Base-by-base conservation (phyloP, 192 early-diverging fungal species). In the Linnemannia elongata region DNA sequence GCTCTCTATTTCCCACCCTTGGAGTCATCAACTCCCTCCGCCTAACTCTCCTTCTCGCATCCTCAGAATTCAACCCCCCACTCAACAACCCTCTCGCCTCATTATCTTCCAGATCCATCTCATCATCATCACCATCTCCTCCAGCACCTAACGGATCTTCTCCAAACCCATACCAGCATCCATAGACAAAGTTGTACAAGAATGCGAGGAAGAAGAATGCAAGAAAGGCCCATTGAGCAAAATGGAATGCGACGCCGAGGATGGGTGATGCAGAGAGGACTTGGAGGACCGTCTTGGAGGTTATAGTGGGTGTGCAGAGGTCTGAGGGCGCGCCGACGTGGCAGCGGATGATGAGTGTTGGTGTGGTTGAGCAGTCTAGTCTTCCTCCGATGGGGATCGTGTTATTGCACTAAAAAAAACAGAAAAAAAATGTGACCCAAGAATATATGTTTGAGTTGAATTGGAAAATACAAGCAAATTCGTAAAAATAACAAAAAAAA, bases 221-320 rank as follows among this genome's bases (percentile, higher is more conserved):
- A 44, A 92, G 60, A 47, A 94, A 94, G 39, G 78, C 82, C 90
- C 91, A 92, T 42, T 93, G 92, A 9, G 88, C 52, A 70, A 84
- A 89, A 73, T 92, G 92, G 74, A 92, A 92, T 42, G 88, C 77
- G 12, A 89, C 75, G 6, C 92, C 92, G 36, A 94, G 88, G 13
- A 89, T 89, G 24, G 93, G 93, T 1, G 88, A 91, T 35, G 90
- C 90, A 3, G 89, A 35, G 2, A 82, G 74, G 57, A 93, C 88
- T 12, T 85, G 78, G 54, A 92, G 82, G n/a, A 93, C 88, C 5
- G 89, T 71, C 1, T 75, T 84, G 13, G 93, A 93, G 27, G 90
- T 89, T 13, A 89, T 83, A 0, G 93, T 94, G 4, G 91, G 87
- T 6, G 91, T 90, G 70, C 93, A 94, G 27, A 94, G 81, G 12